Base-by-base conservation (phyloP, 129 eudicot genomes). In the Glebionis coronaria region DNA sequence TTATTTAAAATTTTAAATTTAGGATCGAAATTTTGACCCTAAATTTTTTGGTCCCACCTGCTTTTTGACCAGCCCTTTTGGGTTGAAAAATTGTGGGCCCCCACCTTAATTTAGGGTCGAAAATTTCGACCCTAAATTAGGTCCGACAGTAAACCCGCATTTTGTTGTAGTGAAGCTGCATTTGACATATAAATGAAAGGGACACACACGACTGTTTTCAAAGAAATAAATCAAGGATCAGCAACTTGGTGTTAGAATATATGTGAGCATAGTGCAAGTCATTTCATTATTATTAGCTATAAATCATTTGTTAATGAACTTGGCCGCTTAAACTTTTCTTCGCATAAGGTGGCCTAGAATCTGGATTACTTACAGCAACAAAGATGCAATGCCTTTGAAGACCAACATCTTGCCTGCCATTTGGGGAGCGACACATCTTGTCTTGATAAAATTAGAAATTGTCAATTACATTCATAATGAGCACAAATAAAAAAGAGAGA, bases 121-220 rank as follows among this genome's bases (percentile, higher is more conserved):
- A n/a, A n/a, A n/a, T n/a, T n/a, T n/a, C n/a, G n/a, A n/a, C n/a
- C n/a, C n/a, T n/a, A n/a, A n/a, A n/a, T n/a, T n/a, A n/a, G n/a
- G n/a, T n/a, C n/a, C n/a, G n/a, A n/a, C n/a, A n/a, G n/a, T n/a
- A n/a, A n/a, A n/a, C n/a, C n/a, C n/a, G n/a, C n/a, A n/a, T n/a
- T n/a, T n/a, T n/a, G n/a, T n/a, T n/a, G n/a, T n/a, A n/a, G n/a
- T n/a, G 45, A 54, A 73, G 42, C 42, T 63, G 44, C 12, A 12
- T 44, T 42, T 71, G 78, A 42, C 78, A 73, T 55, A 73, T 73
- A 40, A 73, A 47, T 5, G 78, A 73, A 9, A 73, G 56, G 5
- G 78, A 63, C 53, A 73, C 64, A 42, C 31, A 55, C 21, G 56
- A 54, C 78, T 73, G 78, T 31, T 61, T 25, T 23, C 19, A 55